Base-by-base conservation (phyloP, 306 rosid genomes). In the Fagus crenata region DNA sequence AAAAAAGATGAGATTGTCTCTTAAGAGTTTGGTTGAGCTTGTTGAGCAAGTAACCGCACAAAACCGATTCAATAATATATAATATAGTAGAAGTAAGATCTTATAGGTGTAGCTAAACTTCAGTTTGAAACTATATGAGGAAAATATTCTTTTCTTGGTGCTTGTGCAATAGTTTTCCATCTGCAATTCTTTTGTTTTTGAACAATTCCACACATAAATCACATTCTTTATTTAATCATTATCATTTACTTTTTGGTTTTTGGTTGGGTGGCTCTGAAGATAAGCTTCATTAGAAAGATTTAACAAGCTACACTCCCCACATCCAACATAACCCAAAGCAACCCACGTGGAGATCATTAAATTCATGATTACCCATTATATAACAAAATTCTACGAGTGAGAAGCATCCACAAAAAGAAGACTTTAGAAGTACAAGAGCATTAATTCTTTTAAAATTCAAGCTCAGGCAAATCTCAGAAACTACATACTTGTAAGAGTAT, bases 401-500 rank as follows among this genome's bases (percentile, higher is more conserved):
- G 28, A 83, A 43, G 56, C 36, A 69, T 41, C 42, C 71, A 54
- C 33, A 49, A 69, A 65, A 77, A 76, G 70, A 68, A 72, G 65
- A 77, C 37, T 75, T 56, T 70, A 54, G 77, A 53, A 53, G 80
- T 36, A 67, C 40, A 67, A 22, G 14, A 46, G 51, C 3, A 46
- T 46, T 7, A 46, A 46, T 46, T 46, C 4, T 3, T 46, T 46
- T 46, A 54, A n/a, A 59, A 49, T n/a, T 72, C 4, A 72, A 56
- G 22, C 18, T 46, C 64, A 75, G 17, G 78, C 35, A 74, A 53
- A 72, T 55, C 77, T 42, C 14, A 59, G 59, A 78, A 60, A 35
- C 22, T 40, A 81, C 92, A 75, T 90, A 95, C 99, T 86, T 92
- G 86, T 95, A 90, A 6, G 93, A 86, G 87, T 95, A 92, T 86